These are phyloP conservation scores for Phytophthora boehmeriae DNA, from an alignment of 352 stramenopile species.

Conservation along the genomic window DNA sequence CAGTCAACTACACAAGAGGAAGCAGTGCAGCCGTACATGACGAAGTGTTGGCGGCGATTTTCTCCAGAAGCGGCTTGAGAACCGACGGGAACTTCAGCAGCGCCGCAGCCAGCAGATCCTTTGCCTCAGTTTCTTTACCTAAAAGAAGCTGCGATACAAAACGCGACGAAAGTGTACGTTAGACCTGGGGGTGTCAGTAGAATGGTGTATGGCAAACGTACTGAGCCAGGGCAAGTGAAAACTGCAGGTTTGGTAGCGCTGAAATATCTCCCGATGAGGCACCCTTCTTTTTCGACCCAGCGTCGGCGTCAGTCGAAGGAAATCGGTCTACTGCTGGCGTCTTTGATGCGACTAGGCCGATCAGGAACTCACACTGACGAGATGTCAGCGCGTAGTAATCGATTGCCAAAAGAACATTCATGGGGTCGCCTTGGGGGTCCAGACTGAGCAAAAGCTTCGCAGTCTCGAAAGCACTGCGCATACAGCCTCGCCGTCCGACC, in stretches of 20 bases:
- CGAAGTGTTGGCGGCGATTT: constrained; percentile 70
- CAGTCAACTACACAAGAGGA: no score
- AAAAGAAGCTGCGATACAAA: constrained; percentile 56
- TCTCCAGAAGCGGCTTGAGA: constrained; percentile 75
- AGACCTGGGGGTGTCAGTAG: constrained; percentile 1
- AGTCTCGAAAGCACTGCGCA: constrained; percentile 87
- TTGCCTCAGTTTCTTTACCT: constrained; percentile 66
- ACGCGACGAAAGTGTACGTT: constrained; percentile 2
- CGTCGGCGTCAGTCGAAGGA: constrained; percentile 13
- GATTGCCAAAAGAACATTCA: constrained; percentile 80
- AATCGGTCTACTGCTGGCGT: constrained; percentile 64
- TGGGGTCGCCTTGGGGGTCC: constrained; percentile 79
- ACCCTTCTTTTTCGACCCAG: constrained; percentile 16
- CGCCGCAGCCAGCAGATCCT: constrained; percentile 60
- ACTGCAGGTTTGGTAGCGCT: constrained; percentile 72
- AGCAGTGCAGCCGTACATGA: constrained; percentile 46
- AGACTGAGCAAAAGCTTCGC: constrained; percentile 75
- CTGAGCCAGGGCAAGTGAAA: constrained; percentile 78
- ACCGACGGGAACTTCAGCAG: constrained; percentile 74
- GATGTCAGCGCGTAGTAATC: constrained; percentile 87
- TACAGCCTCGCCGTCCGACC: constrained; percentile 78
- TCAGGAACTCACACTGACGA: constrained; percentile 79
- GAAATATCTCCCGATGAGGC: constrained; percentile 41
- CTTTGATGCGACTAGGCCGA: constrained; percentile 68
- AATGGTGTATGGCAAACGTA: constrained; percentile 25